Base-by-base conservation (phyloP, 495 filamentous ascomycete genomes). In the Xylaria scruposa region DNA sequence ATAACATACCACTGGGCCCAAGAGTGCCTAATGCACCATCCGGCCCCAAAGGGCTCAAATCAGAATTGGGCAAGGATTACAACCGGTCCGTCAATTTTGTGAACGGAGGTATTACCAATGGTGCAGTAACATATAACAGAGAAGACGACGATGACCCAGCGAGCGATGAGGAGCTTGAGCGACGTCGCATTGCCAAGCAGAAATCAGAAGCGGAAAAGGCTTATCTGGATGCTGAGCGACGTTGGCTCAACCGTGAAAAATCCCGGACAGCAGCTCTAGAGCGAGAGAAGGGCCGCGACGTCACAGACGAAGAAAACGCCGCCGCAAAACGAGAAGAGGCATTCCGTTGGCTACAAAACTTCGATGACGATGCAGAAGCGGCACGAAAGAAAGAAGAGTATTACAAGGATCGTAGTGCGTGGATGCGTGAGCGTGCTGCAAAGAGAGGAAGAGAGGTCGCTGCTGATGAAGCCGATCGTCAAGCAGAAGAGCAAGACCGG, bases 141-240 rank as follows among this genome's bases (percentile, higher is more conserved):
- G 93, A 97, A 65, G 95, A 95, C 40, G 96, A 98, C 71, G 93
- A 97, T 47, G 91, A 90, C n/a, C 91, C 94, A 71, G 93, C 93
- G 0, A 92, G 90, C 74, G 97, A 99, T 77, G 89, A 91, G 31
- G 96, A 97, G 76, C 88, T 98, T 17, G 91, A 97, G 78, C 85
- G 88, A 21, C 86, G 93, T 36, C 88, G 92, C 51, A 82, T 88
- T 60, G 88, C 88, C 9, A 95, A 94, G 77, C 89, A 90, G 60
- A 85, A 91, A 12, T 84, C 89, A 0, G 94, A 97, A 42, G 85
- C 88, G 1, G 94, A 98, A 59, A 94, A 95, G 78, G 81, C 90
- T 17, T 97, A 92, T 81, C 85, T 93, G 0, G 95, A 97, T 74
- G 91, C 94, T 68, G 94, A 97, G 77, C 89, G 94, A 44, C 89